These are phyloP conservation scores for Pseudoneurospora amorphoporcata DNA, from an alignment of 495 filamentous ascomycete genomes.

Conservation along the genomic window DNA sequence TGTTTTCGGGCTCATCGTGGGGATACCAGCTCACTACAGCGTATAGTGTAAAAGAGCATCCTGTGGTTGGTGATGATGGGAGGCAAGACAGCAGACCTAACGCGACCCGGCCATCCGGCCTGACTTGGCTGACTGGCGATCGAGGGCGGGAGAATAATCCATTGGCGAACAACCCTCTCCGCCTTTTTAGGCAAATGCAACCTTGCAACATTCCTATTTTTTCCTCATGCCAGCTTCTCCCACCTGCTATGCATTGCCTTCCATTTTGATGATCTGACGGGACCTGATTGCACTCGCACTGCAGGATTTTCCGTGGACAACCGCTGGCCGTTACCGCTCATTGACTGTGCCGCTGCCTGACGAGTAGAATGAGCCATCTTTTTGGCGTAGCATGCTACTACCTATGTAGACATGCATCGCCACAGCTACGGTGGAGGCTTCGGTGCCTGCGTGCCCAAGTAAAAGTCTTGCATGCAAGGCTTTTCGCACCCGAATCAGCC, in stretches of 20 bases:
- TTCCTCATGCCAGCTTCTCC: background rate
- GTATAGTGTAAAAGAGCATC: background rate
- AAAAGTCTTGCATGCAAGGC: background rate
- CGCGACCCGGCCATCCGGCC: background rate
- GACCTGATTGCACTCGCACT: background rate
- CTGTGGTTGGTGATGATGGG: background rate
- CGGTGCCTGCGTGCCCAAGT: background rate
- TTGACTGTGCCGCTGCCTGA: background rate
- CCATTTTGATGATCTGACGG: background rate
- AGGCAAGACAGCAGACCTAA: background rate
- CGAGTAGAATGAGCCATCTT: background rate
- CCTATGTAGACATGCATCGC: background rate
- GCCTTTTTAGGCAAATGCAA: background rate
- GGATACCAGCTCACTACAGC: background rate
- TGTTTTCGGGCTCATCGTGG: background rate
- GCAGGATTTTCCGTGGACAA: background rate
- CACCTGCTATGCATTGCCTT: background rate
- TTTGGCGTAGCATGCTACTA: background rate
- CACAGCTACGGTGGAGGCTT: background rate
- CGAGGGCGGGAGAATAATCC: background rate
- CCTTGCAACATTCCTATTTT: background rate
- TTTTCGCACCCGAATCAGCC: background rate
- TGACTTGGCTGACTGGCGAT: background rate
- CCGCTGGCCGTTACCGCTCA: background rate
- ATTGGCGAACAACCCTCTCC: background rate